A percentile compares a stretch with the other conserved stretches of the same genome.
phyloP scores from a whole-genome alignment of 768 basidiomycete species.

The Coprinopsis sp. region DNA sequence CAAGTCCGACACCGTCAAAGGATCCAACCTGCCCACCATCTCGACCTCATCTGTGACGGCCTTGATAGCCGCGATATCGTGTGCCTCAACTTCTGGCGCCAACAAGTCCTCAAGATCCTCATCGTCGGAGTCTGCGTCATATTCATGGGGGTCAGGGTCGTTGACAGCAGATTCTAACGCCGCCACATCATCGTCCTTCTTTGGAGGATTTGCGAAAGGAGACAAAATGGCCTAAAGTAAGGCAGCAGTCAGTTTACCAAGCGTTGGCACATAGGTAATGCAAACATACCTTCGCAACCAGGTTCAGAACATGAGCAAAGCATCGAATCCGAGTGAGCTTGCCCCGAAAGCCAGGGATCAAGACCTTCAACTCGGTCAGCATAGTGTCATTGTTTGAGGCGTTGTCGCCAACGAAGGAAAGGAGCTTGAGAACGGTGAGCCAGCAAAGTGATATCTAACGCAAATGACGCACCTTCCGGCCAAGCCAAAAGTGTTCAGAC shows the following conservation, averaged over 20 bases:
- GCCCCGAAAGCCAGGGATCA: constrained; percentile 20
- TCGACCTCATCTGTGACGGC: constrained; percentile 29
- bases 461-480: no score
- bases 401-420: constrained; percentile 31
- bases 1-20: not conserved
- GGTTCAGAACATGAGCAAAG: constrained; percentile 33
- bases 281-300: constrained; percentile 30
- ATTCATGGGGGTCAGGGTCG: constrained; percentile 6
- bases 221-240: not conserved
- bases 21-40: not conserved
- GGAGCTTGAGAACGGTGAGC: no score
- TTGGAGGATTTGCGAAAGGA: not conserved
- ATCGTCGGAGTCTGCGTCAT: constrained; percentile 7
- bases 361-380: constrained; percentile 22
- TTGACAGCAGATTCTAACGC: constrained; percentile 8
- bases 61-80: constrained; percentile 18
- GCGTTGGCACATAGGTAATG: constrained; percentile 15
- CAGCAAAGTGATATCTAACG: no score
- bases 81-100: constrained; percentile 15
- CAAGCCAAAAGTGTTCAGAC: constrained; percentile 14
- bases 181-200: constrained; percentile 1
- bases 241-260: not conserved
- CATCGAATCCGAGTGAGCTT: constrained; percentile 21
- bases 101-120: constrained; percentile 13
- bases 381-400: constrained; percentile 31